phyloP scores from a whole-genome alignment of 148 eudicot genomes.

The Vaccinium corymbosum region DNA sequence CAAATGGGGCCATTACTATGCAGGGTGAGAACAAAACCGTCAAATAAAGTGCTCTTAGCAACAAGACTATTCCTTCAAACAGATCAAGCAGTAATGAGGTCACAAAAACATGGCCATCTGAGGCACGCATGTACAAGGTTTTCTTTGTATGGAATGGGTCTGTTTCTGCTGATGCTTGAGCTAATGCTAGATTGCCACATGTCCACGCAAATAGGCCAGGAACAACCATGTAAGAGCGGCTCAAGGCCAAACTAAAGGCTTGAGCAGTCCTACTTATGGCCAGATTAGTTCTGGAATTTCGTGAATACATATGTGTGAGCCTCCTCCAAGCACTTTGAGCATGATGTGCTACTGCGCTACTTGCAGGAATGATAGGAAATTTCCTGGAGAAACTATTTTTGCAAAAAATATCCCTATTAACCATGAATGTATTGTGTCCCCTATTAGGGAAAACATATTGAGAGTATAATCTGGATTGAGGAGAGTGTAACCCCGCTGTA shows the following conservation, averaged over 20 bases:
- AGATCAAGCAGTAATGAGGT: slow-evolving; percentile 40
- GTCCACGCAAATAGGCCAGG: slow-evolving; percentile 65
- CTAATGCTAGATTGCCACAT: slow-evolving; percentile 52
- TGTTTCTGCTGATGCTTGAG: slow-evolving; percentile 43
- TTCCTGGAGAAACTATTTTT: slow-evolving; percentile 32
- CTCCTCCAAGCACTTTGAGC: slow-evolving; percentile 73
- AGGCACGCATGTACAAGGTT: slow-evolving; percentile 46
- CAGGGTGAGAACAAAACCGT: slow-evolving; percentile 77
- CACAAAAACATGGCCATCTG: slow-evolving; percentile 66
- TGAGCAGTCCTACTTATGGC: slow-evolving; percentile 55
- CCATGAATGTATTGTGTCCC: slow-evolving; percentile 23
- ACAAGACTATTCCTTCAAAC: slow-evolving; percentile 56
- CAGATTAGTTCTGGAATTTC: slow-evolving; percentile 21
- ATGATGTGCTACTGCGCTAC: slow-evolving; percentile 37
- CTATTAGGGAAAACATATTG: slow-evolving; percentile 29
- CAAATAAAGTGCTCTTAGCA: slow-evolving; percentile 68
- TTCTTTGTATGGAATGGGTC: slow-evolving; percentile 51
- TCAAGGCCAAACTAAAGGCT: slow-evolving; percentile 76
- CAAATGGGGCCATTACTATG: slow-evolving; percentile 84
- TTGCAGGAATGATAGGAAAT: slow-evolving; percentile 32
- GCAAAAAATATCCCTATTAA: slow-evolving; percentile 23
- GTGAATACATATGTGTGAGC: slow-evolving; percentile 32
- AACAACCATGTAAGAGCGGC: slow-evolving; percentile 57
- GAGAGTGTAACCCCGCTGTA: slow-evolving; percentile 27
- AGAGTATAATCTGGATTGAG: slow-evolving; percentile 38